A percentile compares a stretch with the other conserved stretches of the same genome.
Evolutionary conservation across 2,329 filamentous ascomycete genomes (phyloP).

Genomic region (Lojkania enalia): DNA sequence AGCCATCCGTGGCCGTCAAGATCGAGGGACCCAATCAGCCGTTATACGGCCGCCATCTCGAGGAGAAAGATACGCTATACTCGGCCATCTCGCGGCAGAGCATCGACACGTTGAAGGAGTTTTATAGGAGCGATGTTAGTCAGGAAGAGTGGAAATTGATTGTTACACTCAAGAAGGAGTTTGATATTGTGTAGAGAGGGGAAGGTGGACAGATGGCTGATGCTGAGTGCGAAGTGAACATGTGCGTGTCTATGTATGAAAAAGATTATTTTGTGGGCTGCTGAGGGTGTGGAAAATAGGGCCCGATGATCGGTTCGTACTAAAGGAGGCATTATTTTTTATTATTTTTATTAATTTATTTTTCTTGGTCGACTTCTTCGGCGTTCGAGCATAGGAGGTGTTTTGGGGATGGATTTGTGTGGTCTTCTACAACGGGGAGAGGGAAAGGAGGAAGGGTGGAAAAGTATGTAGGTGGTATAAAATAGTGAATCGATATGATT

Average conservation of each 20-base stretch:
- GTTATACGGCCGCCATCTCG: slow-evolving; percentile 89
- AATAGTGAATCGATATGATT: too few relatives aligned
- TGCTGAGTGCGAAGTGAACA: background rate
- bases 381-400: too few relatives aligned
- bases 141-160: slow-evolving; percentile 96
- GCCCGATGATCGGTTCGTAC: too few relatives aligned
- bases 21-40: slow-evolving; percentile 94
- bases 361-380: too few relatives aligned
- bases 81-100: slow-evolving; percentile 82
- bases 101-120: slow-evolving; percentile 96
- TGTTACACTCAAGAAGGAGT: slow-evolving; percentile 91
- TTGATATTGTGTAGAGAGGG: slow-evolving; percentile 65
- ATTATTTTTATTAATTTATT: too few relatives aligned
- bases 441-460: too few relatives aligned
- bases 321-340: too few relatives aligned
- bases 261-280: background rate
- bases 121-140: slow-evolving; percentile 82
- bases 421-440: too few relatives aligned
- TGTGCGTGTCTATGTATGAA: background rate
- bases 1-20: slow-evolving; percentile 97
- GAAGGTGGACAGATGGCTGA: background rate
- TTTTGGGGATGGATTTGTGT: too few relatives aligned
- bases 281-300: too few relatives aligned
- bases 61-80: slow-evolving; percentile 88
- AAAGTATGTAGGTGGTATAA: too few relatives aligned